A percentile compares a stretch with the other conserved stretches of the same genome.
Evolutionary conservation across 2,329 filamentous ascomycete species (phyloP).

Genomic region (Penicillium sp.): DNA sequence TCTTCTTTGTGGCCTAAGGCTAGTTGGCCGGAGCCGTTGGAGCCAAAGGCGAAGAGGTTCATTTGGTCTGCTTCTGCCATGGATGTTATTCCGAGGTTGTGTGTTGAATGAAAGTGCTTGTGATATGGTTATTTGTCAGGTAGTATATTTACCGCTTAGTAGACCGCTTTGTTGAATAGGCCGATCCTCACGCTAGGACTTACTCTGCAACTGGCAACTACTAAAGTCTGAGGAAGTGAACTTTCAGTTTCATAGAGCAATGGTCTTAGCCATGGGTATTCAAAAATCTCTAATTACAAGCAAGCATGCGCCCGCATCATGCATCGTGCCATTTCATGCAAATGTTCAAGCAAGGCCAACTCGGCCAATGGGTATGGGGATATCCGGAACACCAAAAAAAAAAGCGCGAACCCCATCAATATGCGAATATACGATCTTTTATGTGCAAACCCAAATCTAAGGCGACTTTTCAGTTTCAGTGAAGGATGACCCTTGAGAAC

Average conservation of each 20-base stretch:
- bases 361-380: slow-evolving; percentile 4
- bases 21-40: slow-evolving; percentile 71
- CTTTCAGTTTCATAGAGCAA: background rate
- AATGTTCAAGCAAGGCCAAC: slow-evolving; percentile 4
- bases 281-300: slow-evolving; percentile 18
- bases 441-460: background rate
- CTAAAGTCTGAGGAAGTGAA: background rate
- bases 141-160: background rate
- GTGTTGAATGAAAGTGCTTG: background rate
- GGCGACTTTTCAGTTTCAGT: slow-evolving; percentile 27
- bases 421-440: background rate
- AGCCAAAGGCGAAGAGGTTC: slow-evolving; percentile 64
- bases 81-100: background rate
- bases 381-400: slow-evolving; percentile 1
- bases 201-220: background rate
- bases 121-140: background rate
- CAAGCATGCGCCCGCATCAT: slow-evolving; percentile 7
- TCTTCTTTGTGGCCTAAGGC: slow-evolving; percentile 68
- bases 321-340: slow-evolving; percentile 18
- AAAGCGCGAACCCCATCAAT: background rate
- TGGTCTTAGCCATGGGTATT: slow-evolving; percentile 13
- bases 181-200: background rate
- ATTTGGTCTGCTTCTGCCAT: slow-evolving; percentile 14
- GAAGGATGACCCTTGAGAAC: slow-evolving; percentile 17
- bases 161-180: background rate